Percentiles rank a stretch among this genome's conserved stretches.
Evolutionary conservation across 177 flowering plant species (phyloP).

Genomic region (Vitis hybrid): DNA sequence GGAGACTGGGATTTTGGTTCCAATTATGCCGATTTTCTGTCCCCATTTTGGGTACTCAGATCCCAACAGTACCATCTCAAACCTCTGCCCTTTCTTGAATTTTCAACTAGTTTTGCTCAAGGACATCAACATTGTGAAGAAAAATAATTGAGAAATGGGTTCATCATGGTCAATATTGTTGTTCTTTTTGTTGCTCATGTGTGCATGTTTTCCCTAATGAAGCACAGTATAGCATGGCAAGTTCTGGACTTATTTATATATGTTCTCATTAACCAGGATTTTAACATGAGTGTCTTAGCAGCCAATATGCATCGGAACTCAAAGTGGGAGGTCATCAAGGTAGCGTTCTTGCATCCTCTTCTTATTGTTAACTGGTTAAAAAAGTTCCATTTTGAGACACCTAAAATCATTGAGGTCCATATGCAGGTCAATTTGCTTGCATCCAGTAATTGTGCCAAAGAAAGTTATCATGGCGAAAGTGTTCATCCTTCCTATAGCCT

Average conservation of each 20-base stretch:
- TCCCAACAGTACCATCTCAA: neutral
- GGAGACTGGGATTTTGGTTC: no score
- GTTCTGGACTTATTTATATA: neutral
- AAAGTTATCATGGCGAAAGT: conserved; percentile 16
- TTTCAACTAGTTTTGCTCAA: neutral
- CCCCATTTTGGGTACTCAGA: no score
- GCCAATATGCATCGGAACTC: conserved; percentile 48
- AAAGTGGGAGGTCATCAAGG: conserved; percentile 58
- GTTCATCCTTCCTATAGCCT: conserved; percentile 27
- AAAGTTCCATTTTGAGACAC: neutral
- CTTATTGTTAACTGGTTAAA: neutral
- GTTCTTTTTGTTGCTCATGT: no score
- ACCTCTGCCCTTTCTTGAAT: neutral
- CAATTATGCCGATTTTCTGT: no score
- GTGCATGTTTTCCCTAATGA: neutral
- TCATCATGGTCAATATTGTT: no score
- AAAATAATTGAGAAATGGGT: no score
- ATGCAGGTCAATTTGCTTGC: conserved; percentile 58
- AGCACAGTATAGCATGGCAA: neutral
- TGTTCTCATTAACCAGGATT: conserved; percentile 32
- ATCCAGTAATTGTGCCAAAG: conserved; percentile 28
- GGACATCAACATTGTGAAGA: neutral
- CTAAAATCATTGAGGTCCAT: neutral
- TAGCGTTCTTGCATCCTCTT: conserved; percentile 4
- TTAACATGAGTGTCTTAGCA: conserved; percentile 60